phyloP scores from a whole-genome alignment of 169 alveolate genomes.

The Plasmodium yoelii region DNA sequence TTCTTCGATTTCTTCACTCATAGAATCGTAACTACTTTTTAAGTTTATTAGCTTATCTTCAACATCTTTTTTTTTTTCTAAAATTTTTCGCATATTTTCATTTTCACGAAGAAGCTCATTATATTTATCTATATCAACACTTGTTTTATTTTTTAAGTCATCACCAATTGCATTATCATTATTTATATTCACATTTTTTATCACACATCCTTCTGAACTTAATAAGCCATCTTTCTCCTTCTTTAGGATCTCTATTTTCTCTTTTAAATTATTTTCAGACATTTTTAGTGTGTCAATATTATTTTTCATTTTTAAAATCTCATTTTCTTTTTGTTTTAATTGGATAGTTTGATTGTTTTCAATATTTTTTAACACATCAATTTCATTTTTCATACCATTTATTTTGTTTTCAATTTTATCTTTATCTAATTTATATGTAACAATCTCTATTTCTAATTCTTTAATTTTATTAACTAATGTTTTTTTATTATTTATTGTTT shows the following conservation, averaged over 20 bases:
- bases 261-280: slow-evolving; percentile 22
- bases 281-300: slow-evolving; percentile 22
- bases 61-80: slow-evolving; percentile 53
- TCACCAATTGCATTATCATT: neutral
- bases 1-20: slow-evolving; percentile 70
- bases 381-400: slow-evolving; percentile 29
- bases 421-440: slow-evolving; percentile 27
- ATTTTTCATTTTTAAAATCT: slow-evolving; percentile 23
- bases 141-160: neutral
- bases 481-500: slow-evolving; percentile 23
- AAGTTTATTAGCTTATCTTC: slow-evolving; percentile 23
- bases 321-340: slow-evolving; percentile 52
- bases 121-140: neutral
- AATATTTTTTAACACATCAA: slow-evolving; percentile 20
- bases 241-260: slow-evolving; percentile 6
- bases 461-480: slow-evolving; percentile 20
- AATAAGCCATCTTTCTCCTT: neutral
- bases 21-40: slow-evolving; percentile 31
- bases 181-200: neutral
- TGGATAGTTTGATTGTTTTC: slow-evolving; percentile 43
- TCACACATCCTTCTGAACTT: neutral
- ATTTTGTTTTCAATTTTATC: slow-evolving; percentile 28
- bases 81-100: neutral
- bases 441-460: slow-evolving; percentile 33
- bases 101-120: slow-evolving; percentile 16